Evolutionary conservation across 2,329 filamentous ascomycete species (phyloP), one percentile per base, ranked within the genome.

Genomic region (Teratosphaeria viscida): DNA sequence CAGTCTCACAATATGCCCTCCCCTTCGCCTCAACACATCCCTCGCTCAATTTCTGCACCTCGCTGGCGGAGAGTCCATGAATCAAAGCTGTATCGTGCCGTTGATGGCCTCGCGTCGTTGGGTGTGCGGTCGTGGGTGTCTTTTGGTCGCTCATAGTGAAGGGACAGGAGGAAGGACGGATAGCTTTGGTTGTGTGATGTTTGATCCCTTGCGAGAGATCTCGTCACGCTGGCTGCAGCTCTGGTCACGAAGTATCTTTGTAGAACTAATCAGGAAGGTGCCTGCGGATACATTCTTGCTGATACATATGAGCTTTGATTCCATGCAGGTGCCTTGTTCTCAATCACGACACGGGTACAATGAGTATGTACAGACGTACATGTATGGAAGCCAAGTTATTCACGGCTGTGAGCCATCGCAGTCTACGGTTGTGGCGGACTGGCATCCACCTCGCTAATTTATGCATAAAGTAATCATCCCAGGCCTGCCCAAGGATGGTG

Each of bases 1-100:
- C 32, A 49, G 5, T n/a, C 76, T 73, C 76, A 83, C 91, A 95
- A 77, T 97, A 96, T 39, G 92, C 91, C 58, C 79, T 81, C 2
- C 79, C 79, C 74, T 95, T 95, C 61, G 92, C 90, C 5, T 83
- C 83, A 57, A 83, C 78, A 65, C 87, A 85, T 70, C 82, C 79
- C 60, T 77, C 73, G 57, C 81, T 82, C 55, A 96, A 82, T 52
- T 79, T 77, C 61, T 78, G 72, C 71, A 95, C 83, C 72, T 95
- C 87, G 55, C 77, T 72, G 16, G 75, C 71, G 10, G 82, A 84
- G 52, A 95, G 77, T 26, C 77, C 77, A 65, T 79, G 70, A 52
- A 78, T 74, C 68, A 79, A 63, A 57, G 72, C 76, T 57, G 74
- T 76, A 37, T 70, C 71, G 61, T 71, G 68, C 35, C 71, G 71